These are phyloP conservation scores for Vitis hybrid DNA, from an alignment of 177 flowering plant genomes.

Conservation along the genomic window DNA sequence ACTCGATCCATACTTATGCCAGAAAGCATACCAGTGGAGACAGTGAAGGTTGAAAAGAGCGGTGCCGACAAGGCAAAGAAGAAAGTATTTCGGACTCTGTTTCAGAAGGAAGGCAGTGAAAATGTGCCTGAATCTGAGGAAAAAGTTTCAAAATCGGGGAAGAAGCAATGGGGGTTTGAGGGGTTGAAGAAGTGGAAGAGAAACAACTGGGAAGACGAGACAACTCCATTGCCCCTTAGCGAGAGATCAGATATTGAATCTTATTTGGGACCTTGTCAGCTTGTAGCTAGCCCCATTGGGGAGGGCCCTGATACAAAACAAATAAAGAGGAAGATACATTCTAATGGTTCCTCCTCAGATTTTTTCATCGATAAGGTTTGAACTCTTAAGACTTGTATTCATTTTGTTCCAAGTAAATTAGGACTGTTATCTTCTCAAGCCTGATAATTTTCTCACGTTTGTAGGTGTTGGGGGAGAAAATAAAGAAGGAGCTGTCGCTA, in stretches of 20 bases:
- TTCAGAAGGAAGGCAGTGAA: conserved; percentile 39
- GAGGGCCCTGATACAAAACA: conserved; percentile 71
- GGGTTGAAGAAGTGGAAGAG: conserved; percentile 79
- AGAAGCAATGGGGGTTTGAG: conserved; percentile 68
- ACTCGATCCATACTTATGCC: conserved; percentile 61
- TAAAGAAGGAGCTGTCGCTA: conserved; percentile 70
- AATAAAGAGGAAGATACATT: conserved; percentile 72
- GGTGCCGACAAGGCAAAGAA: conserved; percentile 41
- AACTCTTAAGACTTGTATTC: not conserved
- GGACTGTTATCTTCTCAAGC: not conserved
- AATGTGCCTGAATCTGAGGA: conserved; percentile 27
- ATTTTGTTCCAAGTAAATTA: not conserved
- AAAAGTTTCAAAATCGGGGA: conserved; percentile 40
- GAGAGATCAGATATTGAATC: conserved; percentile 49
- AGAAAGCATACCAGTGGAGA: conserved; percentile 32
- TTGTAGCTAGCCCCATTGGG: conserved; percentile 49
- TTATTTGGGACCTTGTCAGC: conserved; percentile 26
- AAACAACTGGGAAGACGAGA: conserved; percentile 52
- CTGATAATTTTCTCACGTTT: not conserved
- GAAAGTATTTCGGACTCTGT: conserved; percentile 48
- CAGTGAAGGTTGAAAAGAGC: conserved; percentile 27
- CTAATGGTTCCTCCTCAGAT: conserved; percentile 74
- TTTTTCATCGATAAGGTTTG: conserved; percentile 81
- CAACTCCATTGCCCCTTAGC: conserved; percentile 51
- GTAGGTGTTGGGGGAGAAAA: conserved; percentile 78